Evolutionary conservation across 176 grass and related monocot genomes (phyloP), one percentile per base, ranked within the genome.

Genomic region (Carex myosuroides): DNA sequence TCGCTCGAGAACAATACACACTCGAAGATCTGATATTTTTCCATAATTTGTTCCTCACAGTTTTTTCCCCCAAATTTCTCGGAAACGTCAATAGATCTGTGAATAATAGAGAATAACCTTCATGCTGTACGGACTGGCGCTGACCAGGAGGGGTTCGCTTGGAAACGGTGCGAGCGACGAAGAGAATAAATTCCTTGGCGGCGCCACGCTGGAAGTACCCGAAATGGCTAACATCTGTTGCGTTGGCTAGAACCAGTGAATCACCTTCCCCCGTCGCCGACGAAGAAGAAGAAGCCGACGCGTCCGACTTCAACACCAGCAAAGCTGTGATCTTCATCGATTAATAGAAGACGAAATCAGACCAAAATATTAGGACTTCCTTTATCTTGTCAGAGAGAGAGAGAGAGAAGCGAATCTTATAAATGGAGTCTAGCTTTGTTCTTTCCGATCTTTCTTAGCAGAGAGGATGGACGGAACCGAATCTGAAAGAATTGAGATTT

Each of bases 251-350:
- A n/a, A 99, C 89, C 35, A 92, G 35, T 29, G 91, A 52, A 82
- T 98, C 91, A 12, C 60, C 53, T 39, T 70, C 91, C 33, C 83
- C 79, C 16, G 85, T 61, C 41, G 88, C 60, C 35, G 81, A 64
- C 53, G 87, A 87, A 2, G 87, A 90, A 53, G 89, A 86, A 24
- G 67, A 88, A 1, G 87, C 86, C 52, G 90, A 73, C 11, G 77
- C 60, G 46, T 84, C 83, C 80, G 92, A 80, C 87, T 88, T 92
- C 65, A 95, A 81, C 79, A 95, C 93, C 16, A 98, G 88, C 54
- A 98, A 86, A 17, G 95, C 92, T 13, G 92, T 95, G 44, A 95
- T 95, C 91, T 95, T 93, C 95, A 98, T 98, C 42, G 55, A 22
- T 21, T 16, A 67, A 53, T 32, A 63, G 7, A 72, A 48, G 18